A percentile compares a stretch with the other conserved stretches of the same genome.
Evolutionary conservation across 129 eudicot genomes (phyloP).

Genomic region (Tagetes patula): DNA sequence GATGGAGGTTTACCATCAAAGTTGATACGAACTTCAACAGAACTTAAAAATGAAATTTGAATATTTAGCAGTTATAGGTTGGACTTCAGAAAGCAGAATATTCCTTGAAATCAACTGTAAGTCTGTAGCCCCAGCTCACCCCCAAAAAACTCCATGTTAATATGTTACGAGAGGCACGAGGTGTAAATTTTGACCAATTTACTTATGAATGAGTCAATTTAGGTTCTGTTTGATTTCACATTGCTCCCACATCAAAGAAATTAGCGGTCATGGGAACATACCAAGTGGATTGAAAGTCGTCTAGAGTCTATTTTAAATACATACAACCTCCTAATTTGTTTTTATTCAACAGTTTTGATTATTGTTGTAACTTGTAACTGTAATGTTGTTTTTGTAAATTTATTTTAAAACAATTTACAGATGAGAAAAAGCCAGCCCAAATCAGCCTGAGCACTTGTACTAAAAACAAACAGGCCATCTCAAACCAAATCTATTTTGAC

Average conservation of each 20-base stretch:
- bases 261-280: neutral
- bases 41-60: neutral
- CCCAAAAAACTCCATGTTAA: neutral
- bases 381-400: slow-evolving; percentile 1
- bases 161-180: neutral
- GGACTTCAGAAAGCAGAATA: slow-evolving; percentile 13
- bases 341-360: neutral
- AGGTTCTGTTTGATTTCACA: slow-evolving; percentile 1
- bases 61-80: neutral
- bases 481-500: neutral
- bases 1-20: neutral
- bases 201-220: neutral
- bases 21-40: neutral
- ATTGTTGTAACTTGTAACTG: neutral
- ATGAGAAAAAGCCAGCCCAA: neutral
- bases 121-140: too few species aligned
- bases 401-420: neutral
- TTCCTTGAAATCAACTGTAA: neutral
- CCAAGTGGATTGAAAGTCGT: neutral
- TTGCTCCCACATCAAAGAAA: neutral
- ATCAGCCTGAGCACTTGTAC: neutral
- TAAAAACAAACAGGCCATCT: neutral
- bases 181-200: neutral
- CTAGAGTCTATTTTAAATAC: neutral
- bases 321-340: neutral